Conservation (phyloP, 2,329 filamentous ascomycete species). For the Aspergillus pseudoviridinutans region DNA sequence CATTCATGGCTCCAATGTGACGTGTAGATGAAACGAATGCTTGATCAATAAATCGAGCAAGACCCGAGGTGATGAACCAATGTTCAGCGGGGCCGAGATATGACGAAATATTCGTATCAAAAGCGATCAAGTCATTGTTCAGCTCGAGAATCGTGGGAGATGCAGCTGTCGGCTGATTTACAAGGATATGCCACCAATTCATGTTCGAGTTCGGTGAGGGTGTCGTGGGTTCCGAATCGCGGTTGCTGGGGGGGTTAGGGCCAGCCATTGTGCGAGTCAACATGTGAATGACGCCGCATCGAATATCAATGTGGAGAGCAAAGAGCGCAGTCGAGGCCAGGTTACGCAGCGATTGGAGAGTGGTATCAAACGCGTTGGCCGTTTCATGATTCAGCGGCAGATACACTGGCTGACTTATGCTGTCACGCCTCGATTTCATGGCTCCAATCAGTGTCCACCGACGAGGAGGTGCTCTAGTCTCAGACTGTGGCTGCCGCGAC, state of each 20-base stretch:
- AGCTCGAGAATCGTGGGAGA: conserved; percentile 71
- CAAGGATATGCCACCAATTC: conserved; percentile 51
- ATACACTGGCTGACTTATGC: conserved; percentile 61
- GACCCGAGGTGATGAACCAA: conserved; percentile 69
- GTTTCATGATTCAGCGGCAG: conserved; percentile 85
- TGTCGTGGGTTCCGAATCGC: conserved; percentile 38
- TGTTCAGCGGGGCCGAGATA: conserved; percentile 70
- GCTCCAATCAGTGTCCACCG: conserved; percentile 81
- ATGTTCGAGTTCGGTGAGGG: conserved; percentile 66
- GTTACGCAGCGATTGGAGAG: conserved; percentile 76
- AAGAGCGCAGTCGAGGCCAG: conserved; percentile 75
- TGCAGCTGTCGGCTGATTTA: conserved; percentile 40
- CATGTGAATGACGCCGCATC: conserved; percentile 79
- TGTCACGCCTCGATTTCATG: conserved; percentile 53
- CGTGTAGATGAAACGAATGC: conserved; percentile 70
- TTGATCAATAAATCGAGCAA: conserved; percentile 73
- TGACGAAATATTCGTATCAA: conserved; percentile 74
- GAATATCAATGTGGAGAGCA: conserved; percentile 83
- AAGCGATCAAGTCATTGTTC: conserved; percentile 77
- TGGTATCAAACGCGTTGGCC: conserved; percentile 81
- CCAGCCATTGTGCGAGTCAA: conserved; percentile 62
- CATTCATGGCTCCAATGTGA: conserved; percentile 77
- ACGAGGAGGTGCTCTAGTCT: conserved; percentile 53
- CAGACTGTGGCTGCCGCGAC: conserved; percentile 41
- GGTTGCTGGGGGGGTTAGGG: conserved; percentile 43